Evolutionary conservation across 2,329 filamentous ascomycete genomes (phyloP).

Genomic region (Teratosphaeria gauchensis): DNA sequence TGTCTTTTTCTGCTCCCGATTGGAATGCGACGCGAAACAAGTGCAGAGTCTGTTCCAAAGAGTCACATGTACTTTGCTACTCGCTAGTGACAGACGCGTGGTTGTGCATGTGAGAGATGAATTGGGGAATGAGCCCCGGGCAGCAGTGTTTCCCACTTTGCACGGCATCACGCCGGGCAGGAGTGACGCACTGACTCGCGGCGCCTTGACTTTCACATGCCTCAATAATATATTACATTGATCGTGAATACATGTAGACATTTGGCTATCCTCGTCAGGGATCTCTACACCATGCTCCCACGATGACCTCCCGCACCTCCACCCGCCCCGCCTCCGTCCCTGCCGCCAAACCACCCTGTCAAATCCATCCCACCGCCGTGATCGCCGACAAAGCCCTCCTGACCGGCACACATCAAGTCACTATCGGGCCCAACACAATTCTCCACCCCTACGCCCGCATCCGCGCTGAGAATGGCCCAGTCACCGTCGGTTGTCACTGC

Average conservation of each 20-base stretch:
- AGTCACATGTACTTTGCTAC: neutral
- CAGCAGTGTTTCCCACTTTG: neutral
- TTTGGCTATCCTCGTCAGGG: too few species aligned
- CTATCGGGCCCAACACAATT: slow-evolving; percentile 65
- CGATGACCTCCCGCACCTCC: neutral
- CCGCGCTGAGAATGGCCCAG: slow-evolving; percentile 31
- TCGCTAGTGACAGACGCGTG: neutral
- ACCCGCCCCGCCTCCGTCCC: neutral
- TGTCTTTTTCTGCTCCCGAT: neutral
- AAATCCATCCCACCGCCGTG: slow-evolving; percentile 38
- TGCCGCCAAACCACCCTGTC: slow-evolving; percentile 25
- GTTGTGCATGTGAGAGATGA: neutral
- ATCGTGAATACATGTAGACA: too few species aligned
- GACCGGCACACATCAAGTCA: slow-evolving; percentile 68
- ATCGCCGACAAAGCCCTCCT: slow-evolving; percentile 40
- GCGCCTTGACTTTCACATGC: neutral
- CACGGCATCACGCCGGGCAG: neutral
- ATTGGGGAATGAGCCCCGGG: neutral
- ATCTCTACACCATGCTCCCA: neutral
- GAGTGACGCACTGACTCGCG: neutral
- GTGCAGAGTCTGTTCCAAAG: neutral
- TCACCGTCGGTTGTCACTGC: slow-evolving; percentile 44
- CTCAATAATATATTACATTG: neutral
- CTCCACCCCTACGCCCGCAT: slow-evolving; percentile 70
- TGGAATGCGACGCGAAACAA: neutral